phyloP scores from a whole-genome alignment of 2,329 filamentous ascomycete genomes.

The Apiospora rasikravindrae region DNA sequence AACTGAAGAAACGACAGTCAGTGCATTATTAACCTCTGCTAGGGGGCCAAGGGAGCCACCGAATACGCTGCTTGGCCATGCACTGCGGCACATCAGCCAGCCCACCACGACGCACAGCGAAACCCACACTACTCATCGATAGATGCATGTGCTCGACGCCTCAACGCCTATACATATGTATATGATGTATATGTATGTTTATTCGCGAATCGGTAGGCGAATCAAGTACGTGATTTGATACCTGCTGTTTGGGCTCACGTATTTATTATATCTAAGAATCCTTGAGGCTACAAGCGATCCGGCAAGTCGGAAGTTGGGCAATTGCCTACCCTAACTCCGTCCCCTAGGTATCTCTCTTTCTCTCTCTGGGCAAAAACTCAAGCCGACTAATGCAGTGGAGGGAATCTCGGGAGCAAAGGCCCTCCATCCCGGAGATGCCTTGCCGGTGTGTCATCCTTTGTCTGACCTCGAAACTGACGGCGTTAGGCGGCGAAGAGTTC shows the following conservation, averaged over 20 bases:
- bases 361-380: neutral
- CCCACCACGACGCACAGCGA: neutral
- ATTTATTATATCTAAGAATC: neutral
- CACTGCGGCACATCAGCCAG: too few species aligned
- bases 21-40: conserved; percentile 6
- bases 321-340: neutral
- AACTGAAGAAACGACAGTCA: neutral
- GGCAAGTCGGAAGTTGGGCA: neutral
- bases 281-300: neutral
- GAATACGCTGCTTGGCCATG: conserved; percentile 8
- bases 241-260: neutral
- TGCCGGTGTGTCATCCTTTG: conserved; percentile 2
- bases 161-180: neutral
- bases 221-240: neutral
- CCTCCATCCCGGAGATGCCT: neutral
- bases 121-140: neutral
- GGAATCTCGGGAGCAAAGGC: neutral
- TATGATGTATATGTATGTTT: too few species aligned
- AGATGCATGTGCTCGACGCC: neutral
- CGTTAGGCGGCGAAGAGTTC: neutral
- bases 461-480: conserved; percentile 13
- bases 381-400: neutral
- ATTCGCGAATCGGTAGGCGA: neutral
- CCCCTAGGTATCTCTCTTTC: neutral
- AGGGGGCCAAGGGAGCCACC: neutral